Conservation (phyloP, 2,329 filamentous ascomycete species). For the Neofusicoccum laricinum region DNA sequence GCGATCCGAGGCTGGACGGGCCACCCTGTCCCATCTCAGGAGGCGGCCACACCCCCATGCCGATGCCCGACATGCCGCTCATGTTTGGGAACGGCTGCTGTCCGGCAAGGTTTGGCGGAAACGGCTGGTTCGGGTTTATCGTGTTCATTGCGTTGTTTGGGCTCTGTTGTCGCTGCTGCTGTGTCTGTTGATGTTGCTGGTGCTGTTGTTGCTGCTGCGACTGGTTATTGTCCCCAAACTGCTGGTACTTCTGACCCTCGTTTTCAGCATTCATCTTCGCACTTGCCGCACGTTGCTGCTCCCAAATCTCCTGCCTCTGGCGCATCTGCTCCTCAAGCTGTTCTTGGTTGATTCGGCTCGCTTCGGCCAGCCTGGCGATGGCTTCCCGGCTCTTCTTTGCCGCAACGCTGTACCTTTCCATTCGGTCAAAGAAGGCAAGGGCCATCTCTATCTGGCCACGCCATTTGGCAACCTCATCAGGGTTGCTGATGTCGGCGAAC, state of each 20-base stretch:
- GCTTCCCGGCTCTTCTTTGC: slow-evolving; percentile 44
- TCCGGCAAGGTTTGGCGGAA: not conserved
- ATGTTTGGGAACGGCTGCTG: slow-evolving; percentile 9
- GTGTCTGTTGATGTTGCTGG: slow-evolving; percentile 1
- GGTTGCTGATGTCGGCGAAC: slow-evolving; percentile 60
- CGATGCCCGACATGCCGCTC: slow-evolving; percentile 20
- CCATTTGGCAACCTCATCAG: slow-evolving; percentile 42
- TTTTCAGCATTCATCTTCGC: not conserved
- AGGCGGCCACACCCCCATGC: slow-evolving; percentile 21
- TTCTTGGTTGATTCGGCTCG: slow-evolving; percentile 28
- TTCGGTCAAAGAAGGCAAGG: slow-evolving; percentile 42
- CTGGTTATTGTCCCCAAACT: not conserved
- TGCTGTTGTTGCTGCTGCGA: not conserved
- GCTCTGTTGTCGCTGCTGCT: slow-evolving; percentile 13
- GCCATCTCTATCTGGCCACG: slow-evolving; percentile 39
- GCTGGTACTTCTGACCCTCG: not conserved
- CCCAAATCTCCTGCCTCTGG: not conserved
- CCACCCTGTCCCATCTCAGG: not conserved
- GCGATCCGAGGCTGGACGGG: slow-evolving; percentile 26
- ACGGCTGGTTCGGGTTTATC: slow-evolving; percentile 2
- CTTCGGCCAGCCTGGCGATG: slow-evolving; percentile 41
- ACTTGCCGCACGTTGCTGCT: not conserved
- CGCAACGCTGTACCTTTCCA: slow-evolving; percentile 43
- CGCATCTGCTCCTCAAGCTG: slow-evolving; percentile 8
- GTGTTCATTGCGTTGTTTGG: slow-evolving; percentile 10